Conservation (phyloP, 108 stramenopile genomes). For the Nitzschia palea region DNA sequence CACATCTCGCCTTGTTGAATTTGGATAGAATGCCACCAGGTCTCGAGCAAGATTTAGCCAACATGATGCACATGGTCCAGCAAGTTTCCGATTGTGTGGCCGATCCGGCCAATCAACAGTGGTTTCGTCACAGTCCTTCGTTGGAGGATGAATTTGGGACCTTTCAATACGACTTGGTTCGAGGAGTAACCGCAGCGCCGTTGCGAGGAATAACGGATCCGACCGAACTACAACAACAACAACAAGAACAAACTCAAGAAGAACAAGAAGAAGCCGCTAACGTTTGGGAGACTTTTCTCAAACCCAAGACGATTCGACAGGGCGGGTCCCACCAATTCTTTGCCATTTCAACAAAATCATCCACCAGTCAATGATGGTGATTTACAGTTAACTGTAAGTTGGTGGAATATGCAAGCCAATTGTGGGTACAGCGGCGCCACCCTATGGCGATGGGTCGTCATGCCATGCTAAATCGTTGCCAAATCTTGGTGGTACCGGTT, state of each 20-base stretch:
- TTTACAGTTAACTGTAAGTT: background rate
- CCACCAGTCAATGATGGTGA: background rate
- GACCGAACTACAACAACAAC: background rate
- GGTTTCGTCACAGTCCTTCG: background rate
- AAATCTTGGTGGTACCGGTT: too few relatives aligned
- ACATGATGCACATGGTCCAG: constrained; percentile 22
- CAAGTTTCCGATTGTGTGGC: background rate
- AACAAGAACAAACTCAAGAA: background rate
- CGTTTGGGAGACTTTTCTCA: constrained; percentile 1
- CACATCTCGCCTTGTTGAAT: constrained; percentile 4
- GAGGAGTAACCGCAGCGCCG: constrained; percentile 5
- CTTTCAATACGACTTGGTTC: background rate
- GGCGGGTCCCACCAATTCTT: constrained; percentile 14
- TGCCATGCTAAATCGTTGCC: too few relatives aligned
- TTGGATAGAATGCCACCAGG: background rate
- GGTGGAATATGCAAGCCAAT: too few relatives aligned
- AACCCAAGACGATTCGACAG: constrained; percentile 15
- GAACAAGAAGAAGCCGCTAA: background rate
- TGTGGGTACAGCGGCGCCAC: too few relatives aligned
- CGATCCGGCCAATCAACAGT: background rate
- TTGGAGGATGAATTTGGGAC: background rate
- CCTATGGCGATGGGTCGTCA: too few relatives aligned
- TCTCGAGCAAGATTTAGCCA: constrained; percentile 15
- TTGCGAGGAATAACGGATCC: background rate
- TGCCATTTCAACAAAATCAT: background rate